Conservation (phyloP, 352 stramenopile genomes). For the Stramenopiles sp. region DNA sequence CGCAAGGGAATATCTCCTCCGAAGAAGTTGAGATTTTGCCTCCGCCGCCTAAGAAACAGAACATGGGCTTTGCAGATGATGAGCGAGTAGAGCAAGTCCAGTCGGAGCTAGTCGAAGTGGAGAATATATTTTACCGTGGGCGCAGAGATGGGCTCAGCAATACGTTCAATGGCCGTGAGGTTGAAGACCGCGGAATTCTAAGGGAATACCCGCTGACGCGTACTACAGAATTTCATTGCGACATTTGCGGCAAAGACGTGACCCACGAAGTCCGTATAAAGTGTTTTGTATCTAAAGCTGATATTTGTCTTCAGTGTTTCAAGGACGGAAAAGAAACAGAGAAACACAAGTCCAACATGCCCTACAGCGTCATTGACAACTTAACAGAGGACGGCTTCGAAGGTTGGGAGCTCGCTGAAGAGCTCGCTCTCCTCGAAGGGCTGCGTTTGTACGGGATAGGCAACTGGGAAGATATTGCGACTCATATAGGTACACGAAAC, state of each 20-base stretch:
- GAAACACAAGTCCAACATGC: neutral
- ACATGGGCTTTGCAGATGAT: neutral
- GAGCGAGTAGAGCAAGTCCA: neutral
- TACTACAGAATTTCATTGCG: neutral
- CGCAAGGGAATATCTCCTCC: too few species aligned
- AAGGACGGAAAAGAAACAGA: neutral
- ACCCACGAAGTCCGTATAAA: neutral
- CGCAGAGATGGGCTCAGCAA: neutral
- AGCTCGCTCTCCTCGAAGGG: constrained; percentile 78
- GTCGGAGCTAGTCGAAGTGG: neutral
- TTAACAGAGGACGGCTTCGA: neutral
- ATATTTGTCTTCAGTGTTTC: neutral
- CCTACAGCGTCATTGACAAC: neutral
- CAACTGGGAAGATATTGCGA: constrained; percentile 81
- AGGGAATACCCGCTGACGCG: neutral
- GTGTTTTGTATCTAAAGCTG: neutral
- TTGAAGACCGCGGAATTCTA: neutral
- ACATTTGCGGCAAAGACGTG: neutral
- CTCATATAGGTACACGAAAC: constrained; percentile 54
- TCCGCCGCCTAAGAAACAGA: neutral
- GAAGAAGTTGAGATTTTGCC: too few species aligned
- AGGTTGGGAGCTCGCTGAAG: constrained; percentile 34
- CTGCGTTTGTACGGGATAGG: constrained; percentile 85
- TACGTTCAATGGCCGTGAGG: neutral
- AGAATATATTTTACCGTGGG: neutral